Percentiles rank a stretch among this genome's conserved stretches.
Evolutionary conservation across 73 alveolate genomes (phyloP).

Genomic region (Paramecium octaurelia): DNA sequence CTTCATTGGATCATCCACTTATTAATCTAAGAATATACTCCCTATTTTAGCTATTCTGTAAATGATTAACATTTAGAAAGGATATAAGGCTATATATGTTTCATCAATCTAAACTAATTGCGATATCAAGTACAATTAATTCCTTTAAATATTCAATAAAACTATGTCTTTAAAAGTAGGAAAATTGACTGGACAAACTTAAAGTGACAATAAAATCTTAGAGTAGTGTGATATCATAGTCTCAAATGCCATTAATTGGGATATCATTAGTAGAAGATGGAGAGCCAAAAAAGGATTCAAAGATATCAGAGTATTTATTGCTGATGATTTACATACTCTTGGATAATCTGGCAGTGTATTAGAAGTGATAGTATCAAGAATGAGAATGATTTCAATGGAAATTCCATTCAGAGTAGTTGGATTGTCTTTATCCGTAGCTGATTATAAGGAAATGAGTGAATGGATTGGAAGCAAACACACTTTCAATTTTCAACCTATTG

Average conservation of each 20-base stretch:
- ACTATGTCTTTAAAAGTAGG: constrained; percentile 55
- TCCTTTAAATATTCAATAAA: constrained; percentile 60
- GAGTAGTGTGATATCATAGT: constrained; percentile 65
- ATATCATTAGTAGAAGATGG: constrained; percentile 82
- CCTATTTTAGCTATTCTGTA: constrained; percentile 89
- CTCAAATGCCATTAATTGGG: constrained; percentile 82
- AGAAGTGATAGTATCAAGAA: constrained; percentile 86
- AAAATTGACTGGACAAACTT: constrained; percentile 63
- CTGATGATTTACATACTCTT: constrained; percentile 85
- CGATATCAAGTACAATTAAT: constrained; percentile 50
- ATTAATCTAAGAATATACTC: constrained; percentile 78
- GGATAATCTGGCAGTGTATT: constrained; percentile 68
- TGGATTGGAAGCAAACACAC: constrained; percentile 79
- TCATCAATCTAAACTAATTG: constrained; percentile 68
- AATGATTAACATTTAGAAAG: constrained; percentile 70
- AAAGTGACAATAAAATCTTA: constrained; percentile 61
- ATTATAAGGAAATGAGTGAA: constrained; percentile 86
- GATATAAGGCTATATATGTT: constrained; percentile 71
- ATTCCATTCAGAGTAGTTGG: constrained; percentile 82
- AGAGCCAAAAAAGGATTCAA: constrained; percentile 64
- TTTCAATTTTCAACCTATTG: constrained; percentile 80
- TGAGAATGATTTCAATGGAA: constrained; percentile 81
- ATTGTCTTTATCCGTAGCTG: constrained; percentile 83
- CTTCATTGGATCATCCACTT: constrained; percentile 92
- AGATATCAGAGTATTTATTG: constrained; percentile 72